phyloP scores from a whole-genome alignment of 441 rosid species.

The Eruca vesicaria region DNA sequence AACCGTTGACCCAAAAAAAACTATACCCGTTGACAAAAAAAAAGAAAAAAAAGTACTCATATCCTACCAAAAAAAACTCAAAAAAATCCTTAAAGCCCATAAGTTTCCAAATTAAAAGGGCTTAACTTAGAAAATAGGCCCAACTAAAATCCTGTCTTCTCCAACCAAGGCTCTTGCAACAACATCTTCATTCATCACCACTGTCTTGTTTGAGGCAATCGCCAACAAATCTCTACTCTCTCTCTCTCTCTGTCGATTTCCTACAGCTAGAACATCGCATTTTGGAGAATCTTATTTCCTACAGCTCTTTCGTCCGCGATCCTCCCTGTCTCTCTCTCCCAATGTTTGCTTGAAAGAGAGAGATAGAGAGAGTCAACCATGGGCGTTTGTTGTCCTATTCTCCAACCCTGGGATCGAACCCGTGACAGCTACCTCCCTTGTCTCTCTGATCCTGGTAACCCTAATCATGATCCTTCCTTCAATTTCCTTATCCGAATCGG shows the following conservation, averaged over 20 bases:
- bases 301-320: background rate
- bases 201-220: background rate
- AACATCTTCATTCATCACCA: background rate
- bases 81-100: background rate
- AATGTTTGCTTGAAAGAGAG: constrained; percentile 24
- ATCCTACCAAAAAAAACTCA: background rate
- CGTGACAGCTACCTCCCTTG: constrained; percentile 47
- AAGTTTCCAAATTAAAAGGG: background rate
- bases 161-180: background rate
- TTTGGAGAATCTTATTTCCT: constrained; percentile 5
- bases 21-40: too few relatives aligned
- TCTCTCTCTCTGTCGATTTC: background rate
- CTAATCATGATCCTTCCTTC: background rate
- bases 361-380: constrained; percentile 29
- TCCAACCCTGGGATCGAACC: constrained; percentile 31
- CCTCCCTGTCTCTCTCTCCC: background rate
- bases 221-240: constrained; percentile 7
- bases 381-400: constrained; percentile 34
- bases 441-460: constrained; percentile 81
- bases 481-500: background rate
- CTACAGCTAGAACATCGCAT: background rate
- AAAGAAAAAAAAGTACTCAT: too few relatives aligned
- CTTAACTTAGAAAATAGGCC: background rate
- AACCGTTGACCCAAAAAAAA: too few relatives aligned
- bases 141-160: background rate